Conservation (phyloP, 1,284 basidiomycete species). For the Ganoderma meredithae region DNA sequence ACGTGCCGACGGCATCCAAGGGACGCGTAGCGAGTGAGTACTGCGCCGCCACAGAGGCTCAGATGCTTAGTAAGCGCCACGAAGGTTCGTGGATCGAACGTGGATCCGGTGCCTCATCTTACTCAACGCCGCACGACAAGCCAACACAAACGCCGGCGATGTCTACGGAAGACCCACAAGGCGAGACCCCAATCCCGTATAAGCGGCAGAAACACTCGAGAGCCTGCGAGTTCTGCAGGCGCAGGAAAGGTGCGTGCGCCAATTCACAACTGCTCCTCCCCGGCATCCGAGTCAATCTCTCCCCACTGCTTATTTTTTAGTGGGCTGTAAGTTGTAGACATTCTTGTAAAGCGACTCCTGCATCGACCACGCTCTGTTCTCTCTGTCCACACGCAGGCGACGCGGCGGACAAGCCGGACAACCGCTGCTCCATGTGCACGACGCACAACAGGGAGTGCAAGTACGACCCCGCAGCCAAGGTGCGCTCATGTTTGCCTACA, state of each 20-base stretch:
- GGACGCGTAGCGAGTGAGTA: no score
- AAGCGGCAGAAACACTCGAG: conserved; percentile 48
- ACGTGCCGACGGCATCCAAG: no score
- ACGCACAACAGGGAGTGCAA: conserved; percentile 79
- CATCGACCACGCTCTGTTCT: neutral
- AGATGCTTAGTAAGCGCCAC: no score
- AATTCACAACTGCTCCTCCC: no score
- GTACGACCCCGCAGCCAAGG: conserved; percentile 57
- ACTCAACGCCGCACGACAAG: neutral
- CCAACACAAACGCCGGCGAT: neutral
- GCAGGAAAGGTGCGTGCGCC: conserved; percentile 80
- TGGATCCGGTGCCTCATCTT: no score
- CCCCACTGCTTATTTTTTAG: no score
- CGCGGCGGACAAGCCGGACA: conserved; percentile 58
- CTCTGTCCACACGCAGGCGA: conserved; percentile 33
- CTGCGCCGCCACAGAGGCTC: no score
- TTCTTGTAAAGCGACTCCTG: neutral
- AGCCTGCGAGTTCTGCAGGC: conserved; percentile 76
- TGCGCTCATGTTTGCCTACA: neutral
- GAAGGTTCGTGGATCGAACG: no score
- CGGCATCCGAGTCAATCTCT: no score
- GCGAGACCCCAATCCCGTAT: neutral
- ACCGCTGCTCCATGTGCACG: conserved; percentile 80
- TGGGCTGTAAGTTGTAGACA: conserved; percentile 17
- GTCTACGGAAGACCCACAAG: neutral